phyloP scores from a whole-genome alignment of 495 filamentous ascomycete genomes.

The Aspergillus heteromorphus region DNA sequence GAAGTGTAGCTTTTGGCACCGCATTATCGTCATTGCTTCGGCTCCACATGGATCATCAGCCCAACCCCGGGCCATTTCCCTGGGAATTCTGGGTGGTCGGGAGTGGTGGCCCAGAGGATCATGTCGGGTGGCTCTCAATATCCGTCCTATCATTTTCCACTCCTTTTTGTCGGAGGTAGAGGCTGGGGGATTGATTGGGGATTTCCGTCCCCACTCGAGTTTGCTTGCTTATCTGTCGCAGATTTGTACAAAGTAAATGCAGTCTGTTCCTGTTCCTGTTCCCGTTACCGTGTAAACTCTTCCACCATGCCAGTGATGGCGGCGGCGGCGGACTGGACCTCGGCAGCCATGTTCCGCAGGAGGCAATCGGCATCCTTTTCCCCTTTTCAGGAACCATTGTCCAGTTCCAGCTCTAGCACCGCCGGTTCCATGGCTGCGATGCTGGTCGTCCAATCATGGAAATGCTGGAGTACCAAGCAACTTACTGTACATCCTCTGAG shows the following conservation, averaged over 20 bases:
- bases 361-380: constrained; percentile 4
- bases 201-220: background rate
- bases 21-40: background rate
- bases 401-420: background rate
- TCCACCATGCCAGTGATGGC: background rate
- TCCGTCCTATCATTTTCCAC: background rate
- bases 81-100: background rate
- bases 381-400: constrained; percentile 3
- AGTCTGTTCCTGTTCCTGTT: background rate
- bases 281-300: no score
- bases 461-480: no score
- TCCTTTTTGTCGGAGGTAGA: background rate
- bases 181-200: background rate
- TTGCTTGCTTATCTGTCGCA: background rate
- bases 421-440: background rate
- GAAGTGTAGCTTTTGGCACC: background rate
- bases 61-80: constrained; percentile 1
- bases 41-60: constrained; percentile 1
- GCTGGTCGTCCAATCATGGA: constrained; percentile 1
- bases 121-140: background rate
- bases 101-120: background rate
- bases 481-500: no score
- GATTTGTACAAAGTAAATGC: background rate
- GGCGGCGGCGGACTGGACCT: background rate
- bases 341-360: constrained; percentile 2